These are phyloP conservation scores for Microsporum ferrugineum DNA, from an alignment of 2,329 filamentous ascomycete species.

Conservation along the genomic window DNA sequence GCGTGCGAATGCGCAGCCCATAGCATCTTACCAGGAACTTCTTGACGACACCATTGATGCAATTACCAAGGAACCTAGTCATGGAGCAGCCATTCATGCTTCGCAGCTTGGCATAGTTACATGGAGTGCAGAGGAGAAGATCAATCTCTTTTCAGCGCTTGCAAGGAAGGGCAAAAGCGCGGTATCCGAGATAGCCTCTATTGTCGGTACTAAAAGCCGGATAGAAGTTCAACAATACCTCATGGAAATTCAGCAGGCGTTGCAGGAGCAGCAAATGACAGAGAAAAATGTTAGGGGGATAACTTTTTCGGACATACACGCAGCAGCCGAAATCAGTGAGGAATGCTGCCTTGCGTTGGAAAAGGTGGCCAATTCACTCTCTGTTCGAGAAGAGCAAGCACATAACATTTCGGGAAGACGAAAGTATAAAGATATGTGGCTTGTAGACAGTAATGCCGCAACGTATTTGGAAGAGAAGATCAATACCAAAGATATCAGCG, in stretches of 20 bases:
- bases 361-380: constrained; percentile 53
- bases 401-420: constrained; percentile 50
- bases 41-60: constrained; percentile 47
- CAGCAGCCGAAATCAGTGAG: constrained; percentile 59
- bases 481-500: constrained; percentile 15
- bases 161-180: constrained; percentile 53
- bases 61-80: constrained; percentile 6
- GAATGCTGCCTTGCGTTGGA: constrained; percentile 58
- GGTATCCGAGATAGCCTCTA: constrained; percentile 48
- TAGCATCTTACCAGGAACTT: constrained; percentile 36
- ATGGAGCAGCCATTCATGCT: constrained; percentile 14
- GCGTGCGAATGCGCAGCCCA: neutral
- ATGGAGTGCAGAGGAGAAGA: constrained; percentile 65
- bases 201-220: constrained; percentile 59
- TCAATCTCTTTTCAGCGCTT: constrained; percentile 54
- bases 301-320: constrained; percentile 49
- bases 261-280: constrained; percentile 32
- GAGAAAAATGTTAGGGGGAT: constrained; percentile 29
- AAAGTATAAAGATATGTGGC: constrained; percentile 55
- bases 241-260: constrained; percentile 45
- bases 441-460: constrained; percentile 41
- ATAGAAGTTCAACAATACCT: constrained; percentile 64
- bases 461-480: constrained; percentile 22
- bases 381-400: constrained; percentile 50
- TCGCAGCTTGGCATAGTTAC: constrained; percentile 56